Conservation (phyloP, 1,284 basidiomycete species). For the Pisolithus thermaeus region DNA sequence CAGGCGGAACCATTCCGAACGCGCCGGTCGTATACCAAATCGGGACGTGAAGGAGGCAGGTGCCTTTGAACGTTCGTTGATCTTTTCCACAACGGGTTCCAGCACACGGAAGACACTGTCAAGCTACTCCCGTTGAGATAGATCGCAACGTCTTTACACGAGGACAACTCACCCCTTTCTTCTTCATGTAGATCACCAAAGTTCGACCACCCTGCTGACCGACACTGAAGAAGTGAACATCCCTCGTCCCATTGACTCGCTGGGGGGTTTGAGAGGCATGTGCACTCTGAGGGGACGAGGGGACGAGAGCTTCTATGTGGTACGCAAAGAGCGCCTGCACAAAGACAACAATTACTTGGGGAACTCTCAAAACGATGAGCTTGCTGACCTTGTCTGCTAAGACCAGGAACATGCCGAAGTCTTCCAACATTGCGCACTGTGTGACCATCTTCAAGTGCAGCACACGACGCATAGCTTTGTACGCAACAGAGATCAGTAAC, state of each 20-base stretch:
- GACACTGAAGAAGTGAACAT: constrained; percentile 93
- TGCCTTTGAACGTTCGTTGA: constrained; percentile 68
- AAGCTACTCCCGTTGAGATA: constrained; percentile 35
- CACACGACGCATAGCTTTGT: constrained; percentile 77
- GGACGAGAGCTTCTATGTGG: constrained; percentile 93
- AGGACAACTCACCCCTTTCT: constrained; percentile 68
- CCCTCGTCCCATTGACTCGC: constrained; percentile 82
- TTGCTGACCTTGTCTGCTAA: constrained; percentile 78
- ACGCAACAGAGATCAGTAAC: constrained; percentile 5
- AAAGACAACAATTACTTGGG: background rate
- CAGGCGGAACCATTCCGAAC: constrained; percentile 88
- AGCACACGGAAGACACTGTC: constrained; percentile 92
- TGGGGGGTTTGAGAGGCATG: constrained; percentile 74
- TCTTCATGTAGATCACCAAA: constrained; percentile 93
- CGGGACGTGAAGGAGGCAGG: constrained; percentile 64
- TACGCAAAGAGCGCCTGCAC: constrained; percentile 75
- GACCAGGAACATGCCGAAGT: constrained; percentile 93
- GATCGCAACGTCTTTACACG: background rate
- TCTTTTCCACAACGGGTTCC: constrained; percentile 85
- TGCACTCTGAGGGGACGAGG: constrained; percentile 64
- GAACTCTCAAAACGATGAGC: background rate
- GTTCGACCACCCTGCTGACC: constrained; percentile 82
- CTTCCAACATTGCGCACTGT: constrained; percentile 91
- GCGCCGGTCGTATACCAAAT: constrained; percentile 68
- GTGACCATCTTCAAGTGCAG: constrained; percentile 87